phyloP scores from a whole-genome alignment of 225 moss, liverwort and hornwort genomes.

The Pleurozium schreberi region DNA sequence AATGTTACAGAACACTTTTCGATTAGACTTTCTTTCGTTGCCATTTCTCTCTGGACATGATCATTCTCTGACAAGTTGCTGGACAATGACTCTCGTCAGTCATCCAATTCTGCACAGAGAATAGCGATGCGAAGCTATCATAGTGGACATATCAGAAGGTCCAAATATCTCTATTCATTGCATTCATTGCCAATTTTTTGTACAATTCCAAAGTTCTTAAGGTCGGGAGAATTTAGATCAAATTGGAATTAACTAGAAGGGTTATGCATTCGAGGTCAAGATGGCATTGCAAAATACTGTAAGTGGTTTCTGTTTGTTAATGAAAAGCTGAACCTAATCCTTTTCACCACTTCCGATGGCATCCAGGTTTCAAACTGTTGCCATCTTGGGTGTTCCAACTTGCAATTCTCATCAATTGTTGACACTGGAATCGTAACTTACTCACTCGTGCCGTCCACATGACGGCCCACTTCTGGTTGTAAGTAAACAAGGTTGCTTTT shows the following conservation, averaged over 20 bases:
- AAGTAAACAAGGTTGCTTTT: not conserved
- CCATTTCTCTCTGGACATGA: not conserved
- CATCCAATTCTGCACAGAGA: not conserved
- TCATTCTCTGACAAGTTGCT: not conserved
- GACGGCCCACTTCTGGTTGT: not conserved
- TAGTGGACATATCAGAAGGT: not conserved
- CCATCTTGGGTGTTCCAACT: not conserved
- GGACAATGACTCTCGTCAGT: not conserved
- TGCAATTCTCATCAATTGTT: not conserved
- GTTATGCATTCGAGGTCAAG: not conserved
- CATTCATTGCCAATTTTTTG: not conserved
- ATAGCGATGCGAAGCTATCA: not conserved
- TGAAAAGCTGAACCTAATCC: too few relatives aligned
- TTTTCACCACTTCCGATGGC: too few relatives aligned
- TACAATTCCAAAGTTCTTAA: not conserved
- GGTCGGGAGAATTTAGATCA: too few relatives aligned
- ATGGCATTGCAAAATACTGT: not conserved
- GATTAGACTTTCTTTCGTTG: not conserved
- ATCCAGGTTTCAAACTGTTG: not conserved
- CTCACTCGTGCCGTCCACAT: not conserved
- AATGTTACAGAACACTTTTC: not conserved
- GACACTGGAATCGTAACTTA: not conserved
- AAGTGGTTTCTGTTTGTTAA: not conserved
- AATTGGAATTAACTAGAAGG: not conserved
- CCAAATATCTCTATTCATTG: not conserved